Base-by-base conservation (phyloP, 1,284 basidiomycete genomes). In the Trichosporon sp. region DNA sequence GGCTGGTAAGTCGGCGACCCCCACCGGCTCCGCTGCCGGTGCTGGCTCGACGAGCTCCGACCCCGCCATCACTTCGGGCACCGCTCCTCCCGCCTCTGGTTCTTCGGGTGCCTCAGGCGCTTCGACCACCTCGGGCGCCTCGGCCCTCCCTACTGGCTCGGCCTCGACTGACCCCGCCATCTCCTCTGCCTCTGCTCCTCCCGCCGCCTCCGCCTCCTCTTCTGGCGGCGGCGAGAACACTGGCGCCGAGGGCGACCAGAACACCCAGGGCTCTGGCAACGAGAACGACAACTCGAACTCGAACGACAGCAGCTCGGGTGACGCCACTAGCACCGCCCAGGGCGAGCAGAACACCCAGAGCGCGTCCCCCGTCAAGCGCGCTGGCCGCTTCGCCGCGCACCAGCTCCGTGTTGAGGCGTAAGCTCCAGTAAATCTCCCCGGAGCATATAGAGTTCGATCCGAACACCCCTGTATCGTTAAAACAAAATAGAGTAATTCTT, bases 1-100 rank as follows among this genome's bases (percentile, higher is more conserved):
- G 14, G 43, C 43, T 14, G 43, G 43, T n/a, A n/a, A 16, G 4
- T 46, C 43, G 4, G 43, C 43, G 4, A 46, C 43, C 4, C 43
- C 43, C 16, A 46, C 43, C 43, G 43, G 43, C 26, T 26, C 26
- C 43, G 14, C 16, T 5, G 14, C 43, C 16, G 43, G 43, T 11
- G 43, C 43, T 8, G 43, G 16, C 43, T 8, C 11, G 43, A 46
- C 43, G 16, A 46, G 43, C 43, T n/a, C 43, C 5, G 43, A 46
- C 43, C 43, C 56, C 40, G 32, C 37, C 19, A 35, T 54, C 56
- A 51, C 19, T 37, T 68, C 69, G 38, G 68, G 31, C 51, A 43
- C 66, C 10, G 32, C 37, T 4, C 14, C 65, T n/a, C 3, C 37
- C 16, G 61, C 38, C 12, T 40, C 38, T 40, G 38, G 38, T 10